Conservation (phyloP, 352 stramenopile species). For the Globisporangium carolinianum region DNA sequence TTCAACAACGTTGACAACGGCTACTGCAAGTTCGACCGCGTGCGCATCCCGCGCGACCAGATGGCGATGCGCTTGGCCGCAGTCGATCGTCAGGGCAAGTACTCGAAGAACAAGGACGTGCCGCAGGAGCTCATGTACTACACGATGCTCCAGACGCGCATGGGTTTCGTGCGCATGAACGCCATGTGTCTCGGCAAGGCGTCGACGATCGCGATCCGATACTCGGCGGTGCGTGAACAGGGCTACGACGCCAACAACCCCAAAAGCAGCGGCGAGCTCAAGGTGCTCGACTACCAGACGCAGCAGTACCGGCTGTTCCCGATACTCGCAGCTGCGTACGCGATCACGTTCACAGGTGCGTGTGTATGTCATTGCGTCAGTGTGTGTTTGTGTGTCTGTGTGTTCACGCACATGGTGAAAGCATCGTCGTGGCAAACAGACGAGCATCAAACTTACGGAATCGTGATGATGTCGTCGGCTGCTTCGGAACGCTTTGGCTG, state of each 20-base stretch:
- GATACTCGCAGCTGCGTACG: slow-evolving; percentile 88
- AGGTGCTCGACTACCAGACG: slow-evolving; percentile 94
- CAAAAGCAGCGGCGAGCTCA: slow-evolving; percentile 55
- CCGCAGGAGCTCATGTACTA: slow-evolving; percentile 64
- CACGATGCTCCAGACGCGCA: slow-evolving; percentile 77
- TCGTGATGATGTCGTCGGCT: too few relatives aligned
- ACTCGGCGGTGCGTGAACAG: slow-evolving; percentile 90
- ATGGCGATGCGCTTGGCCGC: slow-evolving; percentile 45
- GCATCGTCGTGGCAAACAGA: too few relatives aligned
- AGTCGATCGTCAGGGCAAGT: slow-evolving; percentile 55
- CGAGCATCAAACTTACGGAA: too few relatives aligned
- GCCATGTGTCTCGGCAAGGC: slow-evolving; percentile 76
- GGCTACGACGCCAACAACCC: slow-evolving; percentile 62
- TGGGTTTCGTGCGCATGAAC: slow-evolving; percentile 51
- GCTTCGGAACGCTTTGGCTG: too few relatives aligned
- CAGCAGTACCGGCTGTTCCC: slow-evolving; percentile 94
- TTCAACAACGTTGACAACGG: slow-evolving; percentile 92
- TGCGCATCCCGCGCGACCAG: slow-evolving; percentile 76
- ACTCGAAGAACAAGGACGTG: slow-evolving; percentile 43
- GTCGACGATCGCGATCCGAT: slow-evolving; percentile 90
- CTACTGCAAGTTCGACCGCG: slow-evolving; percentile 80
- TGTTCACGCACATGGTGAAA: too few relatives aligned
- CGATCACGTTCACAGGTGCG: slow-evolving; percentile 21
- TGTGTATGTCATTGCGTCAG: too few relatives aligned
- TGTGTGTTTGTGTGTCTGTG: too few relatives aligned